Evolutionary conservation across 2,329 filamentous ascomycete species (phyloP).

Genomic region (Trichoderma koningiopsis): DNA sequence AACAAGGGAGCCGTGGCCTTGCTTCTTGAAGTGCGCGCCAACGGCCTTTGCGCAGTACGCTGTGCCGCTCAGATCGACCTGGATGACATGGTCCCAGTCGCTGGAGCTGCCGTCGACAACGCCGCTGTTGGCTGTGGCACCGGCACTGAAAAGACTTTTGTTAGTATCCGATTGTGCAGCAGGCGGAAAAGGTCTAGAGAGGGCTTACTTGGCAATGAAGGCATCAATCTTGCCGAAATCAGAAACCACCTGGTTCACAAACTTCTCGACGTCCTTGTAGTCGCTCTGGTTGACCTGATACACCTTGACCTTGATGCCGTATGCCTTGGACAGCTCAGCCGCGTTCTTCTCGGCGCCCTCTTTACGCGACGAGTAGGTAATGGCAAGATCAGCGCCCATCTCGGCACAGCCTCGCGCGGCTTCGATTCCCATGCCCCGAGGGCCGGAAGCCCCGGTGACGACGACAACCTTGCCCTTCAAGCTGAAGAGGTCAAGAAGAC

Average conservation of each 20-base stretch:
- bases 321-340: constrained; percentile 63
- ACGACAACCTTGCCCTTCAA: constrained; percentile 73
- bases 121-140: constrained; percentile 68
- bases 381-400: constrained; percentile 69
- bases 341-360: constrained; percentile 68
- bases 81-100: constrained; percentile 66
- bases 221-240: constrained; percentile 76
- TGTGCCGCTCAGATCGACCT: constrained; percentile 66
- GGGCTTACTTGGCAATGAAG: constrained; percentile 73
- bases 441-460: constrained; percentile 68
- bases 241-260: constrained; percentile 64
- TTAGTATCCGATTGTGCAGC: not conserved
- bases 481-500: constrained; percentile 68
- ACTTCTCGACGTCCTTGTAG: constrained; percentile 52
- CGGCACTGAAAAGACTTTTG: constrained; percentile 49
- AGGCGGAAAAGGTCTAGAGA: constrained; percentile 44
- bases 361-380: constrained; percentile 73
- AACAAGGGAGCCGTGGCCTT: constrained; percentile 65
- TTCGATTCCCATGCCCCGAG: constrained; percentile 70
- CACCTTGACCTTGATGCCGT: constrained; percentile 67
- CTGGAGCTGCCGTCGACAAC: constrained; percentile 68
- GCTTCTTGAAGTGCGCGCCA: constrained; percentile 64
- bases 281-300: constrained; percentile 63
- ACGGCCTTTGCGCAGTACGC: constrained; percentile 69
- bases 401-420: constrained; percentile 71